Base-by-base conservation (phyloP, 2,329 filamentous ascomycete species). In the Akanthomyces dipterigenus region DNA sequence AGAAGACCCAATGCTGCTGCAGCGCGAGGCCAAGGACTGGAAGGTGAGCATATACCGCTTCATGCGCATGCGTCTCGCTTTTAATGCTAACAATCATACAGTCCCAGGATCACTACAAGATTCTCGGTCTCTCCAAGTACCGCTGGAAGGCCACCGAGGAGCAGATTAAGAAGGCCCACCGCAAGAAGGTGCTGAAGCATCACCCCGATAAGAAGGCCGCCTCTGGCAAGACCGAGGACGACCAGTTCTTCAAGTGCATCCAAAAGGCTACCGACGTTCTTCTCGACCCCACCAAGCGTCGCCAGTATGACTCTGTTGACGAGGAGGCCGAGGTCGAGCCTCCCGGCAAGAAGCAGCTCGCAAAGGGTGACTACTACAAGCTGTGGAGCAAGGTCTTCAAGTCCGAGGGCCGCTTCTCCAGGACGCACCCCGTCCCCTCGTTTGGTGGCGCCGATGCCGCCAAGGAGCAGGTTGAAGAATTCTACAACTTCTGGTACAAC, bases 401-500 rank as follows among this genome's bases (percentile, higher is more conserved):
- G 76, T 82, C 91, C 45, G 95, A 99, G 79, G 89, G 80, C 14
- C 91, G 95, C 65, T 99, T 99, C 86, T 96, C 90, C 76, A 95
- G 92, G 77, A 82, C 77, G 64, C 90, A 96, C 73, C 93, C 93
- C 7, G 95, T 97, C 3, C 96, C 95, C 6, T 78, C 83, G 69
- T 87, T 99, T 62, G 95, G 95, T 65, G 84, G 91, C 71, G 90
- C 91, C 66, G 89, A 96, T 67, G 88, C 90, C 71, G 85, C 85
- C 69, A 90, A 93, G 77, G 90, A 96, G 72, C 88, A 96, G 9
- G 95, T 99, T 51, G 93, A 98, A 73, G 81, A 82, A 59, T 99
- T 99, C 77, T 99, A 99, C 85, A 96, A 99, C 84, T 99, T 98
- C 82, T 99, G 90, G 88, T 99, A 98, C 83, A 96, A 93, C 83